Evolutionary conservation across 1,139 yeast species (phyloP).

Genomic region (Yamadazyma spencermartinsiae): DNA sequence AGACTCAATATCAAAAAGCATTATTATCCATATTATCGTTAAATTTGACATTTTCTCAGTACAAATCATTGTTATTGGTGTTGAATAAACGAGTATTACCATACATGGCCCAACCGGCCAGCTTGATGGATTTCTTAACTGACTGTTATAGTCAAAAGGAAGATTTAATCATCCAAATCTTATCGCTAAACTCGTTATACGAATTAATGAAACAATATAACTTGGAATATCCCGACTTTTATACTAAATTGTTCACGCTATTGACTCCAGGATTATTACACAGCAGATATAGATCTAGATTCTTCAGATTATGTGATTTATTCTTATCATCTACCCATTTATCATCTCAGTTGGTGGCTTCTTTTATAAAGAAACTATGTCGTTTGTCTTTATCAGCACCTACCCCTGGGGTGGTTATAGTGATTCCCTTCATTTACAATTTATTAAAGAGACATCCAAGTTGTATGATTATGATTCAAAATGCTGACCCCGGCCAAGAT

Average conservation of each 20-base stretch:
- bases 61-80: slow-evolving; percentile 66
- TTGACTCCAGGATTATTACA: slow-evolving; percentile 75
- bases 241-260: slow-evolving; percentile 74
- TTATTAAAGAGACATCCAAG: slow-evolving; percentile 87
- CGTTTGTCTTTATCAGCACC: slow-evolving; percentile 77
- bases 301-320: slow-evolving; percentile 81
- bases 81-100: slow-evolving; percentile 87
- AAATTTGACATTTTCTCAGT: slow-evolving; percentile 56
- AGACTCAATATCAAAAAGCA: slow-evolving; percentile 65
- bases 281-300: slow-evolving; percentile 81
- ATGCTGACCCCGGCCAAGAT: slow-evolving; percentile 24
- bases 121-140: slow-evolving; percentile 89
- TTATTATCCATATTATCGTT: slow-evolving; percentile 59
- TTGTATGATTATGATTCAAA: slow-evolving; percentile 87
- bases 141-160: slow-evolving; percentile 69
- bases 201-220: slow-evolving; percentile 80
- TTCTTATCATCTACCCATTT: slow-evolving; percentile 87
- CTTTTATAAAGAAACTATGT: slow-evolving; percentile 82
- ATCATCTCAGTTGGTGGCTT: slow-evolving; percentile 80
- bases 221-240: slow-evolving; percentile 91
- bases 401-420: slow-evolving; percentile 85
- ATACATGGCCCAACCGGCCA: slow-evolving; percentile 73
- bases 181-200: slow-evolving; percentile 86
- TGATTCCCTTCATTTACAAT: slow-evolving; percentile 90
- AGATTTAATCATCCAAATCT: slow-evolving; percentile 70